A percentile compares a stretch with the other conserved stretches of the same genome.
Conservation (phyloP, 208 protist genomes). For the Wallacemonas sp. region DNA sequence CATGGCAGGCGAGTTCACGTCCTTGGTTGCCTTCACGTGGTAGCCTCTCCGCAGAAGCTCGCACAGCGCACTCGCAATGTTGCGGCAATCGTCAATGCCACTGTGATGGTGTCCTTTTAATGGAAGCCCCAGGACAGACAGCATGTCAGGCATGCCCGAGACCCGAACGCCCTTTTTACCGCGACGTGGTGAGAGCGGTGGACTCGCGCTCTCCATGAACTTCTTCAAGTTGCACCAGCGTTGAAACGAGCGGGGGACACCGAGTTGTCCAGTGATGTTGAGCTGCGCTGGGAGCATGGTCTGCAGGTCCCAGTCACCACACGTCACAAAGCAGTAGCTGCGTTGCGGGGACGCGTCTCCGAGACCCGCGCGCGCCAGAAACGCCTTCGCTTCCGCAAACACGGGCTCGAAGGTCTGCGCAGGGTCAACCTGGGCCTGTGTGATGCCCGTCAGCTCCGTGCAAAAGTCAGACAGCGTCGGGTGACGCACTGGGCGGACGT, state of each 20-base stretch:
- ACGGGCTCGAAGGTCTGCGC: constrained; percentile 66
- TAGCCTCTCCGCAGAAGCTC: constrained; percentile 46
- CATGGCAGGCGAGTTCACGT: neutral
- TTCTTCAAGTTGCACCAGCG: constrained; percentile 93
- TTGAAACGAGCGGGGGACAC: constrained; percentile 29
- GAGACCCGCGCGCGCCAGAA: constrained; percentile 43
- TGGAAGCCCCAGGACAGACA: constrained; percentile 51
- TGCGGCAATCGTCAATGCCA: constrained; percentile 94
- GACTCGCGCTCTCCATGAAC: constrained; percentile 40
- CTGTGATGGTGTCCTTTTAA: constrained; percentile 89
- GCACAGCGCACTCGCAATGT: constrained; percentile 84
- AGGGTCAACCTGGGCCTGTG: constrained; percentile 56
- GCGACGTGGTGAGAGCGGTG: neutral
- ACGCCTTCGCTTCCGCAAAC: constrained; percentile 56
- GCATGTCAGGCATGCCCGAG: constrained; percentile 70
- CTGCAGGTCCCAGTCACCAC: constrained; percentile 94
- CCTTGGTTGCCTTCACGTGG: constrained; percentile 38
- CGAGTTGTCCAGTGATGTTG: constrained; percentile 24
- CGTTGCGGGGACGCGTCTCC: constrained; percentile 46
- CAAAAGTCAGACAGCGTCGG: constrained; percentile 80
- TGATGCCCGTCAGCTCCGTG: constrained; percentile 87
- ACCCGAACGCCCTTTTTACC: neutral
- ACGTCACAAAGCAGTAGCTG: constrained; percentile 90
- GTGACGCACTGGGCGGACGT: constrained; percentile 73
- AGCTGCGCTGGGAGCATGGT: constrained; percentile 84